A percentile compares a stretch with the other conserved stretches of the same genome.
These are phyloP conservation scores for Claviceps purpurea DNA, from an alignment of 2,329 filamentous ascomycete genomes.

Conservation along the genomic window DNA sequence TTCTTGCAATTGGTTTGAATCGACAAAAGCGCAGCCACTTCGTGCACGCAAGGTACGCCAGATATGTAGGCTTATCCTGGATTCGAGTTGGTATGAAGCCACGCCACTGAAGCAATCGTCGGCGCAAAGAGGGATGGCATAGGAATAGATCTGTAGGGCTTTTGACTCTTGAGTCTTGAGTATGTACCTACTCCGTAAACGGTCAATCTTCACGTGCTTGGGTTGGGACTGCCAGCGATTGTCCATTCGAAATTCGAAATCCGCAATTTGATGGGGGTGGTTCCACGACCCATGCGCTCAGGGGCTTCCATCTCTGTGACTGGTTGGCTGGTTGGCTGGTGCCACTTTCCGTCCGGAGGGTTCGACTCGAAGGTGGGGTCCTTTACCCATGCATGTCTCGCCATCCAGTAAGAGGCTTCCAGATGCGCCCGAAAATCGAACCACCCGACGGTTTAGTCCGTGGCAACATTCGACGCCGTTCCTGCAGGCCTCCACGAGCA, in stretches of 20 bases:
- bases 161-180: background rate
- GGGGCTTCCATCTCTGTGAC: too few relatives aligned
- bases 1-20: too few relatives aligned
- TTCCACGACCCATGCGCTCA: too few relatives aligned
- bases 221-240: background rate
- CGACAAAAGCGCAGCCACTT: too few relatives aligned
- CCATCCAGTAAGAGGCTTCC: background rate
- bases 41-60: too few relatives aligned
- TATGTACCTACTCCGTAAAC: too few relatives aligned
- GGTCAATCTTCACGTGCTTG: background rate
- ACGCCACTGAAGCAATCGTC: background rate
- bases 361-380: background rate
- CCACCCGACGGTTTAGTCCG: background rate
- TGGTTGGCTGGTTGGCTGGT: background rate
- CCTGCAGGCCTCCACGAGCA: background rate
- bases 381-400: too few relatives aligned
- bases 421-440: background rate
- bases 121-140: too few relatives aligned
- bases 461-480: background rate
- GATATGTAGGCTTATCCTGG: background rate
- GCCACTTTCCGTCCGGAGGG: background rate
- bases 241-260: background rate
- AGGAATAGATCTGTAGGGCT: background rate
- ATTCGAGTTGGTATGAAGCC: background rate
- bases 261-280: background rate